Evolutionary conservation across 192 early-diverging fungal species (phyloP), one percentile per base, ranked within the genome.

Genomic region (Coemansia biformis): DNA sequence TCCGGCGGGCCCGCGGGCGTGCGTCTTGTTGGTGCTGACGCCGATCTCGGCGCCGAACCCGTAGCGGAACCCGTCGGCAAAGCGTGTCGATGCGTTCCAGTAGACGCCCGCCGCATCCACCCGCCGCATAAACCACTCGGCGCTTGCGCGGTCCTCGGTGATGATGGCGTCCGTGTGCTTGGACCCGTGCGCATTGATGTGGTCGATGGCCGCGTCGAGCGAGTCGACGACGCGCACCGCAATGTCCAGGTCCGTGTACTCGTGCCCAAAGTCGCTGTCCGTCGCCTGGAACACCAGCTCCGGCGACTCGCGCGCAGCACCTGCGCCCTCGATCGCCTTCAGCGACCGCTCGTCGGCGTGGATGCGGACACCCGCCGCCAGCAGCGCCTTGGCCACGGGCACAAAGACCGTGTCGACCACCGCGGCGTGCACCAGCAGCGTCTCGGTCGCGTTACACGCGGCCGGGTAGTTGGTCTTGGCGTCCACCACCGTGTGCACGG

Each of bases 31-130:
- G 44, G 96, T 99, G 56, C 87, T 90, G 22, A 89, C 90, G 21
- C 96, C 96, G 50, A 98, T 92, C 70, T 98, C 96, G 0, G 96
- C 87, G 23, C 96, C 96, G 77, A 98, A 98, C 14, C 96, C 96
- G 72, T 94, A 96, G 44, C 93, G 81, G 83, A 98, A 98, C 7
- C 96, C 96, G 63, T 98, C 96, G 28, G 96, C 91, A 76, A 98
- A 96, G 15, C 96, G 76, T 16, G 91, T 95, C 49, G 82, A 85
- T 5, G 92, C 92, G 59, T 99, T 99, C 89, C 90, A 95, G 71
- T 89, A 99, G 19, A 92, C 91, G 13, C 93, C 96, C n/a, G 96
- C 93, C 1, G 94, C 86, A 66, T 99, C 96, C 4, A 99, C 93
- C 17, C 81, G 68, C 7, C 79, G 77, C 93, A 99, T 90, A 59